Percentiles rank a stretch among this genome's conserved stretches.
Conservation (phyloP, 192 early-diverging fungal species). For the Coemansia sp. region DNA sequence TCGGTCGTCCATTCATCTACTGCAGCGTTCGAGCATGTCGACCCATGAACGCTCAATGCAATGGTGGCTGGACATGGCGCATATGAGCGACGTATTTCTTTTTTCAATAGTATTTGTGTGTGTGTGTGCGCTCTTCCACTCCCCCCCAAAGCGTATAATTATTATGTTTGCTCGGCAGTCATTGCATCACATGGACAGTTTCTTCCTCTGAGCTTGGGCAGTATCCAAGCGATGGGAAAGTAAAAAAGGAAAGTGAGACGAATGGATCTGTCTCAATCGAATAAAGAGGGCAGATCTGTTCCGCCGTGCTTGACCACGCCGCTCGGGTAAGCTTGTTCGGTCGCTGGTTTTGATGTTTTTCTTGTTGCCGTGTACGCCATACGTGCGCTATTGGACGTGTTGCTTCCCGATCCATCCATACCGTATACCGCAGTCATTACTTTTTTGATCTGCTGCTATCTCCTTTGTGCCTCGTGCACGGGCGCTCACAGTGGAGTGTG, state of each 20-base stretch:
- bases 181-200: constrained; percentile 5
- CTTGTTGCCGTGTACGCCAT: not conserved
- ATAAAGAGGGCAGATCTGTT: not conserved
- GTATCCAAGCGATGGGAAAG: not conserved
- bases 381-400: not conserved
- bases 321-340: not conserved
- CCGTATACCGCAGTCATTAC: not conserved
- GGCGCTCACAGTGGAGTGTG: not conserved
- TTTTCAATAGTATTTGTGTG: not conserved
- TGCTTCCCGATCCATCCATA: constrained; percentile 2
- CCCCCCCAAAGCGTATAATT: too few relatives aligned
- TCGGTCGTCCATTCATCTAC: constrained; percentile 6
- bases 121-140: too few relatives aligned
- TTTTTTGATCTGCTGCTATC: not conserved
- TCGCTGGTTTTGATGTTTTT: not conserved
- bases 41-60: constrained; percentile 7
- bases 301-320: not conserved
- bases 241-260: not conserved
- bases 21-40: constrained; percentile 9
- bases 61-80: constrained; percentile 5
- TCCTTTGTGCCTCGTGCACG: not conserved
- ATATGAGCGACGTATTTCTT: not conserved
- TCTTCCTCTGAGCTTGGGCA: not conserved
- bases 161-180: not conserved
- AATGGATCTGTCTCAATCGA: not conserved